These are phyloP conservation scores for Mycena leptocephala DNA, from an alignment of 768 basidiomycete species.

Conservation along the genomic window DNA sequence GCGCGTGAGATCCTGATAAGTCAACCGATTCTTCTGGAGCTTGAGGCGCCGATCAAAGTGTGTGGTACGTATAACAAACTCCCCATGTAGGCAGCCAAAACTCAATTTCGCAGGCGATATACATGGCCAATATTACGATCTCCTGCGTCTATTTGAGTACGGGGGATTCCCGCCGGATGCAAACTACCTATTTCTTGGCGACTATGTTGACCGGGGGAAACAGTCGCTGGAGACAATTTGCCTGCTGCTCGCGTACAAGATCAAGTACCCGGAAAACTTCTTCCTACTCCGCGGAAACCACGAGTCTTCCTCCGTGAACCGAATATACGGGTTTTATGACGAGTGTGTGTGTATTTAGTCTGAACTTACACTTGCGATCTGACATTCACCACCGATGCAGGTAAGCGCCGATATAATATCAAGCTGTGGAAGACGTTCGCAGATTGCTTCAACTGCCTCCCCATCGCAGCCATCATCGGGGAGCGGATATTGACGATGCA, in stretches of 20 bases:
- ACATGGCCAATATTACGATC: conserved; percentile 7
- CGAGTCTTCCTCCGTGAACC: background rate
- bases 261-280: conserved; percentile 21
- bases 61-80: conserved; percentile 78
- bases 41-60: conserved; percentile 99
- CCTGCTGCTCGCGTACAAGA: conserved; percentile 2
- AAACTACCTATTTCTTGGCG: conserved; percentile 18
- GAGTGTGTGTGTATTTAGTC: background rate
- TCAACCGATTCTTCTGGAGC: conserved; percentile 96
- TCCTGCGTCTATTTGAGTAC: conserved; percentile 2
- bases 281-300: conserved; percentile 1
- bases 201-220: conserved; percentile 3
- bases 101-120: background rate
- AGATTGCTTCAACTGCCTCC: conserved; percentile 99
- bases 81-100: too few relatives aligned
- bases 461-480: conserved; percentile 99
- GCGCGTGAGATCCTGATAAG: conserved; percentile 99
- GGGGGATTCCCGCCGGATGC: conserved; percentile 32
- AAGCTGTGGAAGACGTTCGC: conserved; percentile 70
- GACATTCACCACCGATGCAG: conserved; percentile 94
- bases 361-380: conserved; percentile 64
- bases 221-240: conserved; percentile 6
- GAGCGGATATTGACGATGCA: conserved; percentile 99
- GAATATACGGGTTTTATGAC: conserved; percentile 14
- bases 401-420: conserved; percentile 98